Evolutionary conservation across 805 yeast genomes (phyloP).

Genomic region (Kuraishia molischiana): DNA sequence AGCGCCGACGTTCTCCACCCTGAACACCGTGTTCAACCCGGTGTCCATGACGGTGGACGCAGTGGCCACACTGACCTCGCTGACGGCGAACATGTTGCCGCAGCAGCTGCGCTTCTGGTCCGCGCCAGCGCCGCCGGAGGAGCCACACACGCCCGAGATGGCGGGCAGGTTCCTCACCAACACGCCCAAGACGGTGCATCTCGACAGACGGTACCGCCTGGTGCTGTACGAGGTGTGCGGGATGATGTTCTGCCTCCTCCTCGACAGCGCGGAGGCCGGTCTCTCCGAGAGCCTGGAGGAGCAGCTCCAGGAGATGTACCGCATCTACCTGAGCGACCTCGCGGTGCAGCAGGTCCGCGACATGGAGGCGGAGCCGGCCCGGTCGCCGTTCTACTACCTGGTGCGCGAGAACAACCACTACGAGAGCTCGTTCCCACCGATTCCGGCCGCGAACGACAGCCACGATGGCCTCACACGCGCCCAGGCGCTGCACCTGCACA

Average conservation of each 20-base stretch:
- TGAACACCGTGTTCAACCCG: conserved; percentile 19
- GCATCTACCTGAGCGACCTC: conserved; percentile 15
- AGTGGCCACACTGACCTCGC: conserved; percentile 14
- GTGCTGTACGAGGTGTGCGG: conserved; percentile 21
- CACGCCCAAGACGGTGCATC: too few species aligned
- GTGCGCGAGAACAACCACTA: conserved; percentile 12
- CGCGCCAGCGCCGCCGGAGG: too few species aligned
- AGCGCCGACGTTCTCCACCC: conserved; percentile 14
- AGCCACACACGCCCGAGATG: too few species aligned
- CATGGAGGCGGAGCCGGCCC: conserved; percentile 1
- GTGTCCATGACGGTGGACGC: conserved; percentile 14
- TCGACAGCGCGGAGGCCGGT: not conserved
- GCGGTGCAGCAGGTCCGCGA: conserved; percentile 15
- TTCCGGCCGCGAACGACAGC: not conserved
- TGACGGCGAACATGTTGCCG: too few species aligned
- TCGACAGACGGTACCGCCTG: conserved; percentile 7
- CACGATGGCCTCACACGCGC: not conserved
- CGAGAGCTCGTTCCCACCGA: conserved; percentile 17
- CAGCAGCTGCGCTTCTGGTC: too few species aligned
- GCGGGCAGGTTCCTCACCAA: too few species aligned
- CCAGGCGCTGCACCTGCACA: conserved; percentile 2
- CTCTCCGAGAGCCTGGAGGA: conserved; percentile 7
- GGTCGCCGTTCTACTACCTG: conserved; percentile 13
- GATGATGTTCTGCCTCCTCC: conserved; percentile 14
- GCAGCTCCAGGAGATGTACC: conserved; percentile 13